These are phyloP conservation scores for Xylariomycetidae sp. DNA, from an alignment of 2,329 filamentous ascomycete species.

Conservation along the genomic window DNA sequence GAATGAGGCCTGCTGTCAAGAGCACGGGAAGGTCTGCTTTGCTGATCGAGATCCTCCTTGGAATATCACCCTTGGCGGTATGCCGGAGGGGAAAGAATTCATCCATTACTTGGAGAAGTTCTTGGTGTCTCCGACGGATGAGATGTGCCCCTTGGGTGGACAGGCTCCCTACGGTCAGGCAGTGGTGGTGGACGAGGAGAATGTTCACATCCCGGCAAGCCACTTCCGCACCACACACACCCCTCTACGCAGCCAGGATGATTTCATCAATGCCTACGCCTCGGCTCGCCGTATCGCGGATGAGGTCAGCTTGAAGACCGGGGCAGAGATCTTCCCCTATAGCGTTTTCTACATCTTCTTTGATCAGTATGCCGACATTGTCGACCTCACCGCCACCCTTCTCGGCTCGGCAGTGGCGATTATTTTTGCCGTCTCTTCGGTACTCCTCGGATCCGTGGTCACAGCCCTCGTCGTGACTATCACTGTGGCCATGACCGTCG, in stretches of 20 bases:
- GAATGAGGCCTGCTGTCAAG: conserved; percentile 66
- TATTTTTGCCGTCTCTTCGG: conserved; percentile 72
- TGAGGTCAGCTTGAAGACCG: conserved; percentile 64
- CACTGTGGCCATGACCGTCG: conserved; percentile 87
- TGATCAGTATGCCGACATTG: conserved; percentile 87
- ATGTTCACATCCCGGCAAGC: conserved; percentile 66
- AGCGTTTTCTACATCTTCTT: conserved; percentile 99
- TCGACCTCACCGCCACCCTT: conserved; percentile 70
- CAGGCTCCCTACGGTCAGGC: conserved; percentile 82
- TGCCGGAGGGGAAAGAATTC: conserved; percentile 93
- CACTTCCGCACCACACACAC: conserved; percentile 91
- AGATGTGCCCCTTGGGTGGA: conserved; percentile 81
- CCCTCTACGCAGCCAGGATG: conserved; percentile 77
- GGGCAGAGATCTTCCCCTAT: conserved; percentile 87
- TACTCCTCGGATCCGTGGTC: conserved; percentile 75
- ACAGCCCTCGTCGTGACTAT: conserved; percentile 78
- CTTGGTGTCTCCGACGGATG: conserved; percentile 71
- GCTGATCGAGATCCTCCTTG: conserved; percentile 69
- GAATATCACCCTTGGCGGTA: conserved; percentile 84
- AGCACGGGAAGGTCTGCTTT: conserved; percentile 71
- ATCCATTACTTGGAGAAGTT: conserved; percentile 79
- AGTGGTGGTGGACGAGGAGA: conserved; percentile 67
- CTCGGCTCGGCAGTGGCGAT: conserved; percentile 78
- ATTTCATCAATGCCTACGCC: conserved; percentile 89
- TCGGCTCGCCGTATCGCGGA: conserved; percentile 82